These are phyloP conservation scores for Brettanomyces anomalus DNA, from an alignment of 805 yeast genomes.

Conservation along the genomic window DNA sequence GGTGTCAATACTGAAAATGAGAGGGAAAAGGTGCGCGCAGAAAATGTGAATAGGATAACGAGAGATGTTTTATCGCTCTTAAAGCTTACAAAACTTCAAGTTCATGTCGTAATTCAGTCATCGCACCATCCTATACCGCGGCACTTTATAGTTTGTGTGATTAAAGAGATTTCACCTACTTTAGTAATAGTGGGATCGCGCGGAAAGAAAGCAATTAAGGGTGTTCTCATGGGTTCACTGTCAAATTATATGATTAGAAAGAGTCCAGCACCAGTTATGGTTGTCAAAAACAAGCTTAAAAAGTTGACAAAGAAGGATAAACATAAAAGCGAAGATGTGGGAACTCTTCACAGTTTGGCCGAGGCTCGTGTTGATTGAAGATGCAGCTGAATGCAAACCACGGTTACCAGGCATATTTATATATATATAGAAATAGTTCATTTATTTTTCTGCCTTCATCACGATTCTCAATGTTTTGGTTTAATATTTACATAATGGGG, in stretches of 20 bases:
- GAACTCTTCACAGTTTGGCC: constrained; percentile 35
- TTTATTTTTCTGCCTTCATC: too few species aligned
- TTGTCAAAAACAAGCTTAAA: constrained; percentile 63
- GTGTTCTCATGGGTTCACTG: constrained; percentile 64
- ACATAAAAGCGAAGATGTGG: constrained; percentile 47
- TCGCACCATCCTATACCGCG: constrained; percentile 70
- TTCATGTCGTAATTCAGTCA: constrained; percentile 65
- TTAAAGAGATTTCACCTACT: constrained; percentile 64
- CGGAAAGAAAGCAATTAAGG: constrained; percentile 64
- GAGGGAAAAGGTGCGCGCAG: constrained; percentile 31
- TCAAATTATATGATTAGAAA: constrained; percentile 66
- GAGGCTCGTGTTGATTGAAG: constrained; percentile 31
- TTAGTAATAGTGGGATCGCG: constrained; percentile 69
- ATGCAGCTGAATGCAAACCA: too few species aligned
- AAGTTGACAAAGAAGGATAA: constrained; percentile 50
- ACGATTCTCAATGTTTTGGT: too few species aligned
- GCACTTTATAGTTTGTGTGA: constrained; percentile 59
- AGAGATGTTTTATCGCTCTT: constrained; percentile 34
- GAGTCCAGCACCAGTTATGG: constrained; percentile 73
- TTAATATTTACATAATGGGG: too few species aligned
- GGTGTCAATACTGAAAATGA: constrained; percentile 6
- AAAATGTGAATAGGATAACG: constrained; percentile 36
- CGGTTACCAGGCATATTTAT: not conserved
- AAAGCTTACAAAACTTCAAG: constrained; percentile 59
- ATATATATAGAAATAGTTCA: not conserved